These are phyloP conservation scores for Clonostachys rosea DNA, from an alignment of 2,329 filamentous ascomycete genomes.

Conservation along the genomic window DNA sequence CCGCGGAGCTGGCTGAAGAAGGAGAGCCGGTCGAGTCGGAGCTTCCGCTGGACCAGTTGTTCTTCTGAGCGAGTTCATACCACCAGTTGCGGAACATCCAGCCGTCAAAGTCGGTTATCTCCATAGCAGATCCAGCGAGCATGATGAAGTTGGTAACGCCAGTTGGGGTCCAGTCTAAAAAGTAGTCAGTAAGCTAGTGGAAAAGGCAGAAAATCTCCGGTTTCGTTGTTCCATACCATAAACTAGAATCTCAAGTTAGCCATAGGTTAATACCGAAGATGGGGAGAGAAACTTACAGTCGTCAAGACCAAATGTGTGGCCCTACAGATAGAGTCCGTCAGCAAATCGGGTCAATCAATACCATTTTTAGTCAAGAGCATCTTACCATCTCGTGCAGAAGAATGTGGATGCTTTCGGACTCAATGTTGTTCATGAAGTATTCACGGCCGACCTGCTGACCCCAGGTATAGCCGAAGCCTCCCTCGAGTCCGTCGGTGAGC, in stretches of 20 bases:
- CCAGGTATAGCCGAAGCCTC: slow-evolving; percentile 40
- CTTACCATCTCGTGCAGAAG: slow-evolving; percentile 32
- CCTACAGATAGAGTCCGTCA: slow-evolving; percentile 3
- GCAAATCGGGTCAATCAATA: too few species aligned
- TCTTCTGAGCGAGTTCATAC: slow-evolving; percentile 23
- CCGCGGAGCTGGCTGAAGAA: too few species aligned
- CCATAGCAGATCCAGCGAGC: slow-evolving; percentile 31
- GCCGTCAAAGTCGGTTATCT: slow-evolving; percentile 41
- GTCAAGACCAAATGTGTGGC: slow-evolving; percentile 35
- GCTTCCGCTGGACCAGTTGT: slow-evolving; percentile 10
- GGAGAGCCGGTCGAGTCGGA: too few species aligned
- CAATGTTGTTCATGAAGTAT: slow-evolving; percentile 32
- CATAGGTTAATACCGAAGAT: slow-evolving; percentile 4
- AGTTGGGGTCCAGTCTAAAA: slow-evolving; percentile 31
- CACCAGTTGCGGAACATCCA: slow-evolving; percentile 45
- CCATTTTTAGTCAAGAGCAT: too few species aligned
- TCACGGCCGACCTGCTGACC: slow-evolving; percentile 36
- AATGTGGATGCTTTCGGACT: slow-evolving; percentile 32
- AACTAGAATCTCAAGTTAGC: slow-evolving; percentile 1
- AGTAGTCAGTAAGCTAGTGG: slow-evolving; percentile 3
- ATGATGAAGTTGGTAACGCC: slow-evolving; percentile 37
- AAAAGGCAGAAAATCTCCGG: slow-evolving; percentile 2
- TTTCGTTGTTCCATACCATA: too few species aligned
- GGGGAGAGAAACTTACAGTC: slow-evolving; percentile 17
- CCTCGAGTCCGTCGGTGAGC: slow-evolving; percentile 37